Evolutionary conservation across 768 basidiomycete species (phyloP).

Genomic region (Imleria badia): DNA sequence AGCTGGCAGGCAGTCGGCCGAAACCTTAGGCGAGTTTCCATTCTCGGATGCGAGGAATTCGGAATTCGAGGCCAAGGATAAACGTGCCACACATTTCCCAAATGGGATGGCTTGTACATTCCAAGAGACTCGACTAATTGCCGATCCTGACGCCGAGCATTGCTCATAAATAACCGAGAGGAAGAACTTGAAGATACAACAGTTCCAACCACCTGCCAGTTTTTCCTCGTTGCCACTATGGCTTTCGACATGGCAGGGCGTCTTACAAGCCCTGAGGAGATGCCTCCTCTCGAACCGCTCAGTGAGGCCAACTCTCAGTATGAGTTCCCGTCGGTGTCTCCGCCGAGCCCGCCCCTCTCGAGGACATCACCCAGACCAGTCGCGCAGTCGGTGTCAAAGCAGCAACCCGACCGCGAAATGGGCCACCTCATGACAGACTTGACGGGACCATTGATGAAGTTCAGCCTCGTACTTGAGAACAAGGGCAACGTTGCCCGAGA

Average conservation of each 20-base stretch:
- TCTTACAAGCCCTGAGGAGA: conserved; percentile 7
- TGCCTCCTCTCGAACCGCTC: conserved; percentile 26
- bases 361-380: not conserved
- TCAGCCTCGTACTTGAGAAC: conserved; percentile 48
- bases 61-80: not conserved
- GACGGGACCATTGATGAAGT: conserved; percentile 13
- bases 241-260: conserved; percentile 13
- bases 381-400: not conserved
- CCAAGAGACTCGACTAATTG: too few species aligned
- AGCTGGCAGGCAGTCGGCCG: not conserved
- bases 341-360: not conserved
- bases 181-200: too few species aligned
- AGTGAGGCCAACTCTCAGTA: conserved; percentile 10
- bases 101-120: too few species aligned
- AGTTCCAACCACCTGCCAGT: too few species aligned
- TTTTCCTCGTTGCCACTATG: not conserved
- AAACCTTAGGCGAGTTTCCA: not conserved
- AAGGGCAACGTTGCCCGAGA: conserved; percentile 63
- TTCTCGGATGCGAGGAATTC: not conserved
- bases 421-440: not conserved
- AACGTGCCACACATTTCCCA: too few species aligned
- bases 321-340: not conserved
- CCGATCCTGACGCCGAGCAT: too few species aligned
- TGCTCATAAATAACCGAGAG: too few species aligned
- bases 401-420: not conserved